These are phyloP conservation scores for Clonostachys solani DNA, from an alignment of 2,329 filamentous ascomycete species.

Conservation along the genomic window DNA sequence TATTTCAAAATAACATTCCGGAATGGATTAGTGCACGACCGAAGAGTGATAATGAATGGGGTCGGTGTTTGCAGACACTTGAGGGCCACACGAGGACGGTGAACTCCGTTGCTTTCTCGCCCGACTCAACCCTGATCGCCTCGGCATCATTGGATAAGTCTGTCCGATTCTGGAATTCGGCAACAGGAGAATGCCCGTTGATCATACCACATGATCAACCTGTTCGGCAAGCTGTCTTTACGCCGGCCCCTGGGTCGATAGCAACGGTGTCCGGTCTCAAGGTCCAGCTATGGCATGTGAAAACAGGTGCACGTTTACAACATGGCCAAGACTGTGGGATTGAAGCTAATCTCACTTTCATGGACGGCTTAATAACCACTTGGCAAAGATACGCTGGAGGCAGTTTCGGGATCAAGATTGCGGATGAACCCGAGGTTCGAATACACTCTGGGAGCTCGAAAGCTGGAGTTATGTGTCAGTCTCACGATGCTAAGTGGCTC, in stretches of 20 bases:
- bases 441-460: too few species aligned
- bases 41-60: neutral
- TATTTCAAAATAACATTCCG: conserved; percentile 6
- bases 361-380: too few species aligned
- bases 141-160: neutral
- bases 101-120: neutral
- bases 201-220: neutral
- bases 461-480: too few species aligned
- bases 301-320: neutral
- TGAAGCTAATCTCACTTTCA: neutral
- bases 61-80: conserved; percentile 3
- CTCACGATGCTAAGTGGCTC: too few species aligned
- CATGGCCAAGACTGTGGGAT: neutral
- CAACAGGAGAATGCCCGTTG: neutral
- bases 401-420: too few species aligned
- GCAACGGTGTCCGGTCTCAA: too few species aligned
- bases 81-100: conserved; percentile 1
- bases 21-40: conserved; percentile 8
- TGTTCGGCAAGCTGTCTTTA: neutral
- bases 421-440: too few species aligned
- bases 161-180: conserved; percentile 1
- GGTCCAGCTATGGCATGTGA: too few species aligned
- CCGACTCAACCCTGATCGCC: neutral
- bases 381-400: too few species aligned
- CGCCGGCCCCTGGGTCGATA: too few species aligned